Evolutionary conservation across 2,329 filamentous ascomycete genomes (phyloP).

Genomic region (Paecilomyces formosus): DNA sequence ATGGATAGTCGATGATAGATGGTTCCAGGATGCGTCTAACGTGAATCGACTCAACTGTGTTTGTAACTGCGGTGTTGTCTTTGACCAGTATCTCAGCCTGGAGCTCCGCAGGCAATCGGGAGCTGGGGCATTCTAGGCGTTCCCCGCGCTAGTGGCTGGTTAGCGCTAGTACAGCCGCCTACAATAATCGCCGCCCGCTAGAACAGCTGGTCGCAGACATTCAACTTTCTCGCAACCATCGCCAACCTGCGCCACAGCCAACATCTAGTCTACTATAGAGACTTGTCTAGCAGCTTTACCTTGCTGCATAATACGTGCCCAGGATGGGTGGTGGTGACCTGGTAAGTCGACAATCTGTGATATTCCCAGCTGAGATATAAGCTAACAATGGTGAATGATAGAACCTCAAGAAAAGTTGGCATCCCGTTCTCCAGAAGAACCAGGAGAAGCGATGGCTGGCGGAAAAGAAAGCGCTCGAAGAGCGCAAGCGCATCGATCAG

Average conservation of each 20-base stretch:
- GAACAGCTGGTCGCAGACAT: neutral
- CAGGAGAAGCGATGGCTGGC: slow-evolving; percentile 85
- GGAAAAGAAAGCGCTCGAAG: slow-evolving; percentile 84
- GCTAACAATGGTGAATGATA: neutral
- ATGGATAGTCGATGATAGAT: neutral
- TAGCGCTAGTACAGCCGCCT: neutral
- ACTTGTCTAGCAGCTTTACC: neutral
- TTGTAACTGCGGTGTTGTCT: neutral
- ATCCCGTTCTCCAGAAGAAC: slow-evolving; percentile 84
- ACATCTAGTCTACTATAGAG: neutral
- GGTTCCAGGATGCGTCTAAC: neutral
- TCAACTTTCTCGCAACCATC: neutral
- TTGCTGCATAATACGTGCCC: slow-evolving; percentile 13
- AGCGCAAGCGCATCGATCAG: slow-evolving; percentile 89
- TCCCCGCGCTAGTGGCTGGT: slow-evolving; percentile 7
- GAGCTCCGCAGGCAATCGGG: slow-evolving; percentile 14
- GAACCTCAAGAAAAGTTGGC: slow-evolving; percentile 60
- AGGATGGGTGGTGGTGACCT: slow-evolving; percentile 87
- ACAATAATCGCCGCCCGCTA: neutral
- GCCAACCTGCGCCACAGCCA: neutral
- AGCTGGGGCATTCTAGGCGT: slow-evolving; percentile 5
- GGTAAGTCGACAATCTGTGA: slow-evolving; percentile 36
- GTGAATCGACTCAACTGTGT: neutral
- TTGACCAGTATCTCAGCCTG: neutral
- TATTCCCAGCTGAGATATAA: neutral